These are phyloP conservation scores for Coelastrella sp. DNA, from an alignment of 139 green algal species.

Conservation along the genomic window DNA sequence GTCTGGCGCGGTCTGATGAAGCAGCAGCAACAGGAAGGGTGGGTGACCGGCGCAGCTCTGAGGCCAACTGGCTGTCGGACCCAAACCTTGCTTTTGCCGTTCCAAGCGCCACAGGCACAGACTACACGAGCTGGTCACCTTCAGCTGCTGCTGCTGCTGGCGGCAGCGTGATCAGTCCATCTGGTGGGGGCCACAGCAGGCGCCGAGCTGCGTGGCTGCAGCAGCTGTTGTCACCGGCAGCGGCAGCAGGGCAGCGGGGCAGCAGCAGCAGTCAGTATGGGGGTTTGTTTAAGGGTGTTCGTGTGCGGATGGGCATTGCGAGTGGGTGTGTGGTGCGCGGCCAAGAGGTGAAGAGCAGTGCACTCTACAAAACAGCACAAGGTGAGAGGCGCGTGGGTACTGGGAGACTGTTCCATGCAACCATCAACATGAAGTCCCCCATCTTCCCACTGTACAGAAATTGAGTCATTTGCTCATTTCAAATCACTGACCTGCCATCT, in stretches of 20 bases:
- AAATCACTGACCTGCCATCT: not conserved
- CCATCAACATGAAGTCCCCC: too few relatives aligned
- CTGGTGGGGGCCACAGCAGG: not conserved
- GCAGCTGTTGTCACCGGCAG: not conserved
- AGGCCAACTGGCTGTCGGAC: not conserved
- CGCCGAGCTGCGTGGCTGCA: constrained; percentile 4
- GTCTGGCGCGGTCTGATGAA: not conserved
- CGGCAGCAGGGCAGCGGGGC: not conserved
- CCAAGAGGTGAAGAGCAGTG: constrained; percentile 28
- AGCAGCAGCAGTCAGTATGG: not conserved
- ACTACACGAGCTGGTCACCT: not conserved
- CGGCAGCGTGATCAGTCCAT: not conserved
- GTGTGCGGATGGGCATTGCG: constrained; percentile 66
- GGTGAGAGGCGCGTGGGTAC: constrained; percentile 18
- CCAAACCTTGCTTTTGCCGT: not conserved
- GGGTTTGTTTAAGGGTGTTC: constrained; percentile 46
- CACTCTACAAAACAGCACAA: constrained; percentile 36
- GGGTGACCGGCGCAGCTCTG: not conserved
- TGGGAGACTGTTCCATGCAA: not conserved
- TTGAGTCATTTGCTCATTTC: not conserved
- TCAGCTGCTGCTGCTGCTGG: not conserved
- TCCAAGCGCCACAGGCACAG: not conserved
- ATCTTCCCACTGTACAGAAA: too few relatives aligned
- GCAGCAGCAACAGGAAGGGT: not conserved
- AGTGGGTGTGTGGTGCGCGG: constrained; percentile 49